These are phyloP conservation scores for Trypanosoma boissoni DNA, from an alignment of 208 protist genomes.

Conservation along the genomic window DNA sequence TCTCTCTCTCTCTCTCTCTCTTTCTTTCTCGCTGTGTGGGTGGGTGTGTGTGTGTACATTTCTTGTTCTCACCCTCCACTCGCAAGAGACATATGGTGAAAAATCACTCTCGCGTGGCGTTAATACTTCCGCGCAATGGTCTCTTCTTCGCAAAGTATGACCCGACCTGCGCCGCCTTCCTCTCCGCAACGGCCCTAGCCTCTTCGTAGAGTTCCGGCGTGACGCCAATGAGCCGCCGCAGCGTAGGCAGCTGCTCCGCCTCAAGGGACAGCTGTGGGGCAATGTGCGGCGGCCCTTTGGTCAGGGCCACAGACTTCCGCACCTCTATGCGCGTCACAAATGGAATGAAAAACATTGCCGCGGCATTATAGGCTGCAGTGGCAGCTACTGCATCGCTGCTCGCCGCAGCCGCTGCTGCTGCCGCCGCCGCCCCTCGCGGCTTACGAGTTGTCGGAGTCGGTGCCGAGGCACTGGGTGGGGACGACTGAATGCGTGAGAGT, in stretches of 20 bases:
- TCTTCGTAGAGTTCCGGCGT: constrained; percentile 49
- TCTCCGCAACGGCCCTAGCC: constrained; percentile 26
- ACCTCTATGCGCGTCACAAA: constrained; percentile 74
- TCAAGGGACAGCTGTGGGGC: constrained; percentile 54
- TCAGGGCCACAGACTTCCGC: constrained; percentile 34
- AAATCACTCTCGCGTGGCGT: too few relatives aligned
- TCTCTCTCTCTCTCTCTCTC: not conserved
- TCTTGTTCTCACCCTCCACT: not conserved
- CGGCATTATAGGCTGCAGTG: too few relatives aligned
- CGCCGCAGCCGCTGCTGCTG: constrained; percentile 6
- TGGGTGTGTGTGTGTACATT: not conserved
- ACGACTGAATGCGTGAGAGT: constrained; percentile 9
- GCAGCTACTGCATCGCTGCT: too few relatives aligned
- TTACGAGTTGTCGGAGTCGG: not conserved
- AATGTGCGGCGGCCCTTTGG: constrained; percentile 31
- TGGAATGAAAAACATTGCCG: too few relatives aligned
- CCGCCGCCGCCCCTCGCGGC: not conserved
- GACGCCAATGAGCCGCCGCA: constrained; percentile 66
- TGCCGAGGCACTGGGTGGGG: not conserved
- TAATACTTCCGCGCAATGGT: not conserved
- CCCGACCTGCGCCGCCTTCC: constrained; percentile 36
- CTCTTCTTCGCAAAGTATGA: constrained; percentile 39
- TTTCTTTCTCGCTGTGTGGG: not conserved
- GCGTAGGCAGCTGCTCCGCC: constrained; percentile 46
- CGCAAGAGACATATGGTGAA: not conserved